Conservation (phyloP, 2,329 filamentous ascomycete species). For the Cladophialophora carrionii region DNA sequence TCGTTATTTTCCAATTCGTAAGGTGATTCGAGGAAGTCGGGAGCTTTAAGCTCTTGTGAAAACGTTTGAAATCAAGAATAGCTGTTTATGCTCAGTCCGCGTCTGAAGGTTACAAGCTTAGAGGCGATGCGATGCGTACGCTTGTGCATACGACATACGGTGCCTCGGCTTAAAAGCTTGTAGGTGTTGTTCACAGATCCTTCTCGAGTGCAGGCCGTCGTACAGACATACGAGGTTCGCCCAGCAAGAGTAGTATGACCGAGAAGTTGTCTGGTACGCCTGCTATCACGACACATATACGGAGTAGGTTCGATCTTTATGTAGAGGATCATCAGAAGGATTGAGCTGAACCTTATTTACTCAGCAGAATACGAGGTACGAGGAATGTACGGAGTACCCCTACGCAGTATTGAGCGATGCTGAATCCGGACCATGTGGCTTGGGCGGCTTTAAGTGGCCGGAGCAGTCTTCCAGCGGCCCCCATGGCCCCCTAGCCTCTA, state of each 20-base stretch:
- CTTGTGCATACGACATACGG: neutral
- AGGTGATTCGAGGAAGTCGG: neutral
- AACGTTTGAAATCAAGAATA: neutral
- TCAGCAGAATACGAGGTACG: neutral
- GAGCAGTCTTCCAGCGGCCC: neutral
- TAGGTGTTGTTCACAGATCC: neutral
- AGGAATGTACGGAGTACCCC: no score
- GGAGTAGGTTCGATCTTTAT: neutral
- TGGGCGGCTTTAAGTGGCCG: neutral
- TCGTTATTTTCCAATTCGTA: neutral
- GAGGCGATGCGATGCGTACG: neutral
- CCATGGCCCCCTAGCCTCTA: neutral
- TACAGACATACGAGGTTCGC: no score
- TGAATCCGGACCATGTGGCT: neutral
- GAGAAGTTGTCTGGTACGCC: neutral
- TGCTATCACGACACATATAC: neutral
- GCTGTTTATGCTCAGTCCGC: neutral
- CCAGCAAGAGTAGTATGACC: neutral
- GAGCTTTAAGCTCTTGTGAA: neutral
- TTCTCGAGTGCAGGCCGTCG: no score
- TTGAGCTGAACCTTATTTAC: neutral
- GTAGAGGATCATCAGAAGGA: neutral
- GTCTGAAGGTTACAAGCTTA: neutral
- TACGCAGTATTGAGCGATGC: no score
- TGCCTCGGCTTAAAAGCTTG: neutral